Percentiles rank a stretch among this genome's conserved stretches.
Evolutionary conservation across 495 filamentous ascomycete genomes (phyloP).

Genomic region (Thermothielavioides terrestris): DNA sequence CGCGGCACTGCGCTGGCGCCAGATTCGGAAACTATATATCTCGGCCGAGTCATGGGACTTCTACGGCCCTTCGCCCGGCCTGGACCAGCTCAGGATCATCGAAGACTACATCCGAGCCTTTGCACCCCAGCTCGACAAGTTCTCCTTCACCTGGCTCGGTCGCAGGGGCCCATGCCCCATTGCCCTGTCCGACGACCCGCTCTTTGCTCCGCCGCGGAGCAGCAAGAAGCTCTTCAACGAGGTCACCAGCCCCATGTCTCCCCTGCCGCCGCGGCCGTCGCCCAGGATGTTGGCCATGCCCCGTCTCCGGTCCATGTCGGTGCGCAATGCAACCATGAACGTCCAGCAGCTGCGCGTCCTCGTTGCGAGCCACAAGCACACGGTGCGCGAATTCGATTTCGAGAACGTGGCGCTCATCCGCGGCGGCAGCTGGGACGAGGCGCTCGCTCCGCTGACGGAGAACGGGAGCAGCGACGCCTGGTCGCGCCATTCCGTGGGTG

Average conservation of each 20-base stretch:
- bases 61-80: slow-evolving; percentile 40
- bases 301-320: slow-evolving; percentile 50
- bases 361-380: slow-evolving; percentile 50
- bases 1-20: slow-evolving; percentile 56
- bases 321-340: slow-evolving; percentile 59
- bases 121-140: slow-evolving; percentile 48
- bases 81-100: slow-evolving; percentile 67
- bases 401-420: slow-evolving; percentile 55
- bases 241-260: slow-evolving; percentile 46
- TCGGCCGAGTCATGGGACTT: slow-evolving; percentile 58
- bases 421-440: slow-evolving; percentile 64
- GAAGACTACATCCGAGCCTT: slow-evolving; percentile 63
- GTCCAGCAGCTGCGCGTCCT: slow-evolving; percentile 56
- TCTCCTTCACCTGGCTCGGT: slow-evolving; percentile 65
- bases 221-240: slow-evolving; percentile 45
- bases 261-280: slow-evolving; percentile 36
- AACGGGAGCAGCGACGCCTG: slow-evolving; percentile 26
- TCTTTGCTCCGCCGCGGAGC: slow-evolving; percentile 46
- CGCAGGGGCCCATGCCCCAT: slow-evolving; percentile 58
- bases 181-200: slow-evolving; percentile 53
- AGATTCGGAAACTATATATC: slow-evolving; percentile 60
- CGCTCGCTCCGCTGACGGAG: slow-evolving; percentile 54
- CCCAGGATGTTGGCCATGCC: slow-evolving; percentile 47
- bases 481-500: slow-evolving; percentile 31
- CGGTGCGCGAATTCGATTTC: slow-evolving; percentile 63